Percentiles rank a stretch among this genome's conserved stretches.
Evolutionary conservation across 768 basidiomycete genomes (phyloP).

Genomic region (Leccinum disarticulatum): DNA sequence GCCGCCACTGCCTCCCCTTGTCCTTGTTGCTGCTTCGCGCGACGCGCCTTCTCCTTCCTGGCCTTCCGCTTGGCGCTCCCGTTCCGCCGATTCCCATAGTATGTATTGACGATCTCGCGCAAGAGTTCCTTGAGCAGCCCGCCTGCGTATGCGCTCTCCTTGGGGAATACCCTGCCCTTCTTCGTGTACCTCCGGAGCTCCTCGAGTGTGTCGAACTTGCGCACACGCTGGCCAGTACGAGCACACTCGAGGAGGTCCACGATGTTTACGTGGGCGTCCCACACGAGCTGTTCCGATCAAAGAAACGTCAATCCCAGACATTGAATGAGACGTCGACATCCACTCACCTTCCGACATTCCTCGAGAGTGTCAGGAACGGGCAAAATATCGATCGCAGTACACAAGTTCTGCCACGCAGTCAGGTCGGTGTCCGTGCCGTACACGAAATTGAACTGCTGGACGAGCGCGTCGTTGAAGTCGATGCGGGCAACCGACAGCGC

Average conservation of each 20-base stretch:
- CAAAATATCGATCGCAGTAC: constrained; percentile 18
- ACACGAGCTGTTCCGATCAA: constrained; percentile 18
- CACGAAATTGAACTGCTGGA: constrained; percentile 25
- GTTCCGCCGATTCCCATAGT: constrained; percentile 18
- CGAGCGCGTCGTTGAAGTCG: constrained; percentile 22
- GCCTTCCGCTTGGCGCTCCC: constrained; percentile 19
- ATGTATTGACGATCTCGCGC: constrained; percentile 25
- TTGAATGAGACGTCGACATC: neutral
- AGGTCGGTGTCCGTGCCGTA: constrained; percentile 22
- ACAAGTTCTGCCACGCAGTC: constrained; percentile 27
- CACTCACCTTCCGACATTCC: constrained; percentile 20
- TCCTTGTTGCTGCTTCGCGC: neutral
- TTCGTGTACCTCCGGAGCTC: constrained; percentile 30
- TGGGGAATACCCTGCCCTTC: constrained; percentile 27
- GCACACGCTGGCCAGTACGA: constrained; percentile 17
- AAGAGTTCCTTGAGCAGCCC: constrained; percentile 33
- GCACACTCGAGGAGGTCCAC: constrained; percentile 31
- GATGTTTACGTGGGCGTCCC: constrained; percentile 35
- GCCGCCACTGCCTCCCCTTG: neutral
- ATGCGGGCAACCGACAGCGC: neutral
- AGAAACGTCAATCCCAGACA: neutral
- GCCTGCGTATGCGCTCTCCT: constrained; percentile 25
- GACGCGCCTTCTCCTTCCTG: constrained; percentile 9
- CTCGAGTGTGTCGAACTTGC: constrained; percentile 23
- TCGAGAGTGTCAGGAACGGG: constrained; percentile 21